phyloP scores from a whole-genome alignment of 306 rosid genomes.

The Neltuma alba region DNA sequence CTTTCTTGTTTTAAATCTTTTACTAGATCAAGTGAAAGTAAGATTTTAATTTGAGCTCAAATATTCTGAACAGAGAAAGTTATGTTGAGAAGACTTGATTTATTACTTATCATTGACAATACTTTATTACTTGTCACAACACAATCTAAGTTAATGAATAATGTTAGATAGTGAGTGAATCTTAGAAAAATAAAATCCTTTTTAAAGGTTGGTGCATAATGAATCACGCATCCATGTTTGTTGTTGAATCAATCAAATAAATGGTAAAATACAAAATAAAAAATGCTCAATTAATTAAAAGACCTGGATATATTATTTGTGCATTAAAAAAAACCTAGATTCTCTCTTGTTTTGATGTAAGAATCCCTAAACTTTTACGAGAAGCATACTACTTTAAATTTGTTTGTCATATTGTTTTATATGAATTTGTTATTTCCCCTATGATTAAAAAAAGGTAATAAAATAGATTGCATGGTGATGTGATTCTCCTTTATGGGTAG shows the following conservation, averaged over 20 bases:
- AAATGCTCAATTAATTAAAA: too few species aligned
- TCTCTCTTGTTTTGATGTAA: too few species aligned
- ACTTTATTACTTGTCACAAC: too few species aligned
- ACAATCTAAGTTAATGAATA: background rate
- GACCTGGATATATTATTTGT: too few species aligned
- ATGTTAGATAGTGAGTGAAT: background rate
- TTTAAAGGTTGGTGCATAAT: background rate
- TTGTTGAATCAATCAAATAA: background rate
- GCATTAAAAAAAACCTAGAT: too few species aligned
- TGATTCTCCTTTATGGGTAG: constrained; percentile 1
- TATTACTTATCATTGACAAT: background rate
- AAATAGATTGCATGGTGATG: background rate
- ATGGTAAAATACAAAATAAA: background rate
- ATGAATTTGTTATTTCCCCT: too few species aligned
- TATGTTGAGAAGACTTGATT: background rate
- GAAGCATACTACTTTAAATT: too few species aligned
- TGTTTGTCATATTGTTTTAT: too few species aligned
- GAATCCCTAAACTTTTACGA: too few species aligned
- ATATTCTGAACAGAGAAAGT: background rate
- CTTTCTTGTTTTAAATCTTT: background rate
- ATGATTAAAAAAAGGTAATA: too few species aligned
- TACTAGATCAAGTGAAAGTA: background rate
- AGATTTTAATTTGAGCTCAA: background rate
- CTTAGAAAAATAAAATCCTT: background rate
- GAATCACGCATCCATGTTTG: background rate